phyloP scores from a whole-genome alignment of 2,329 filamentous ascomycete genomes.

The Ilyonectria destructans region DNA sequence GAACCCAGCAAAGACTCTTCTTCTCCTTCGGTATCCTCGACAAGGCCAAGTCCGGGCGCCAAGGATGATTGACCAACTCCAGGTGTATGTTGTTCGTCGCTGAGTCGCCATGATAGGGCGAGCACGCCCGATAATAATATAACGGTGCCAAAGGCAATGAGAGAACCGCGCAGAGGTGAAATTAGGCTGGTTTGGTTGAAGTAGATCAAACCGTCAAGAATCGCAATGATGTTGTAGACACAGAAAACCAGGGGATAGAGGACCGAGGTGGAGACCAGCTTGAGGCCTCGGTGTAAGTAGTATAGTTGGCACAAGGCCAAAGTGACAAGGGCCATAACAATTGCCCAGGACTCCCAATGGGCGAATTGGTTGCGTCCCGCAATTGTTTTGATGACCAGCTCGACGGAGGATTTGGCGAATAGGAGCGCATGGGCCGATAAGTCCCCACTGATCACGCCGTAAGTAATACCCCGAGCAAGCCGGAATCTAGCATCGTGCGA shows the following conservation, averaged over 20 bases:
- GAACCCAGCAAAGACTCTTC: conserved; percentile 71
- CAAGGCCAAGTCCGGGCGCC: conserved; percentile 85
- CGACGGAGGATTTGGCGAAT: conserved; percentile 96
- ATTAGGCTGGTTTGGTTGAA: conserved; percentile 91
- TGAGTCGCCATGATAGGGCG: conserved; percentile 93
- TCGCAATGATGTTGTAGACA: conserved; percentile 99
- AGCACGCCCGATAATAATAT: conserved; percentile 91
- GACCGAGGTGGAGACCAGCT: conserved; percentile 94
- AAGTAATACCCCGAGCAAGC: conserved; percentile 86
- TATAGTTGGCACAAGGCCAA: conserved; percentile 94
- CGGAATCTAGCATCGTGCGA: conserved; percentile 78
- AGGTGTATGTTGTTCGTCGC: conserved; percentile 79
- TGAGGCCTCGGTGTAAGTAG: conserved; percentile 93
- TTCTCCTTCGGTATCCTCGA: conserved; percentile 78
- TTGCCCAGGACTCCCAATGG: conserved; percentile 94
- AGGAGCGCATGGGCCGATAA: conserved; percentile 94
- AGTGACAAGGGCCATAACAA: conserved; percentile 84
- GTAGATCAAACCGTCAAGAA: conserved; percentile 96
- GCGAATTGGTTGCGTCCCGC: conserved; percentile 95
- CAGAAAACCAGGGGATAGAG: conserved; percentile 98
- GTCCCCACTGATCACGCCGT: conserved; percentile 92
- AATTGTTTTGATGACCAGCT: conserved; percentile 89
- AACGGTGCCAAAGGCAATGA: conserved; percentile 89
- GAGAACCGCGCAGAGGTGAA: conserved; percentile 80
- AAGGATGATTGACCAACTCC: conserved; percentile 78